phyloP scores from a whole-genome alignment of 2,329 filamentous ascomycete species.

The Gnomoniopsis smithogilvyi region DNA sequence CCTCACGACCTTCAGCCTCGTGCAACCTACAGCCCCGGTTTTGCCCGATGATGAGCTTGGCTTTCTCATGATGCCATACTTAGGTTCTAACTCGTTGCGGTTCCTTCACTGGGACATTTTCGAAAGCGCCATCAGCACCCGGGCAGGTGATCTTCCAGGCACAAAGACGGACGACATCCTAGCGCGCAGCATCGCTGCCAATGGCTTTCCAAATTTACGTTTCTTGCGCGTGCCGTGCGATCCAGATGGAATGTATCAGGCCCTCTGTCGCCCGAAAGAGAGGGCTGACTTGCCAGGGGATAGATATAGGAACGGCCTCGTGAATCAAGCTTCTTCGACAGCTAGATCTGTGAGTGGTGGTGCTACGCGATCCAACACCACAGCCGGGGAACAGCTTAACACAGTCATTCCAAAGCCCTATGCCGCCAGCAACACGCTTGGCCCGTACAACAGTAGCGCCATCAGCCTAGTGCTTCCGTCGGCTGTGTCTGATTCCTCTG shows the following conservation, averaged over 20 bases:
- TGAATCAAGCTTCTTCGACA: constrained; percentile 11
- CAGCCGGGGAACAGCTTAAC: neutral
- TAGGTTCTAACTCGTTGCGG: constrained; percentile 51
- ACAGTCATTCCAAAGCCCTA: neutral
- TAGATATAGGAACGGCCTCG: constrained; percentile 34
- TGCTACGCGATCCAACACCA: neutral
- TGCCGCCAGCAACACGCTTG: neutral
- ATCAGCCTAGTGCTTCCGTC: neutral
- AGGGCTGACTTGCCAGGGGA: constrained; percentile 50
- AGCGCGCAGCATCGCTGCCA: constrained; percentile 57
- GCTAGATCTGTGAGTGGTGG: neutral
- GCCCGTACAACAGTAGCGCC: neutral
- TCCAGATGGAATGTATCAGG: constrained; percentile 65
- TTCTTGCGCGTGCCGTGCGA: constrained; percentile 65
- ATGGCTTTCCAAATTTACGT: constrained; percentile 60
- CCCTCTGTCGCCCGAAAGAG: constrained; percentile 61
- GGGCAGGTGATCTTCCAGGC: constrained; percentile 20
- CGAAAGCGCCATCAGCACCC: constrained; percentile 38
- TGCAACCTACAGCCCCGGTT: constrained; percentile 52
- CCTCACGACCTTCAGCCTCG: constrained; percentile 49
- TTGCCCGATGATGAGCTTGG: constrained; percentile 54
- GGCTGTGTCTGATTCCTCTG: neutral
- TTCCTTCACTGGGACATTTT: constrained; percentile 64
- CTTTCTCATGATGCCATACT: constrained; percentile 59
- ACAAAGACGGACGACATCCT: constrained; percentile 59